Evolutionary conservation across 805 yeast species (phyloP).

Genomic region (Wickerhamomyces chambardii): DNA sequence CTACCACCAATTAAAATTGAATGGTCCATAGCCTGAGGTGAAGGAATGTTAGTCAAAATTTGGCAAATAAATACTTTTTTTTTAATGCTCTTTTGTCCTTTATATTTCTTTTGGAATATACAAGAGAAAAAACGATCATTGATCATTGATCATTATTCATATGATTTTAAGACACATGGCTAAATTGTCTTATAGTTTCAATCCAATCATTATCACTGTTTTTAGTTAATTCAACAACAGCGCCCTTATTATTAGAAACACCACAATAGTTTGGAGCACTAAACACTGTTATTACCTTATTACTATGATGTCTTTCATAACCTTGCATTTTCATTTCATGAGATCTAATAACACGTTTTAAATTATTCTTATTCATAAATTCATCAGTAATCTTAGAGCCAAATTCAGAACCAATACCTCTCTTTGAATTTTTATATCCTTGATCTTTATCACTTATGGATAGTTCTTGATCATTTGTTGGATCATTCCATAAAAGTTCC

Average conservation of each 20-base stretch:
- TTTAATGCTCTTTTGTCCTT: too few relatives aligned
- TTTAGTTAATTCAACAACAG: conserved; percentile 64
- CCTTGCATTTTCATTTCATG: conserved; percentile 96
- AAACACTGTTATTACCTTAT: conserved; percentile 85
- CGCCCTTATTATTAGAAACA: conserved; percentile 84
- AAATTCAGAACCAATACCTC: conserved; percentile 94
- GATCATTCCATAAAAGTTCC: conserved; percentile 98
- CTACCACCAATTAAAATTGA: too few relatives aligned
- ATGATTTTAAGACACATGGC: background rate
- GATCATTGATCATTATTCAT: too few relatives aligned
- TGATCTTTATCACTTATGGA: conserved; percentile 42
- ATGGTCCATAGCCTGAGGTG: too few relatives aligned
- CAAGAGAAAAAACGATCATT: too few relatives aligned
- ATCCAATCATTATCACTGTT: conserved; percentile 28
- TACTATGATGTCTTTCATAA: conserved; percentile 79
- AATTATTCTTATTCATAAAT: conserved; percentile 63
- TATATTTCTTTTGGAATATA: too few relatives aligned
- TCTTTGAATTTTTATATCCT: conserved; percentile 27
- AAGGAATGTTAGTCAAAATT: too few relatives aligned
- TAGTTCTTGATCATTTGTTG: conserved; percentile 71
- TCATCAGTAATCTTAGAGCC: conserved; percentile 90
- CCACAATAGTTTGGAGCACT: conserved; percentile 99
- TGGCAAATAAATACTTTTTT: too few relatives aligned
- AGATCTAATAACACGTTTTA: conserved; percentile 80
- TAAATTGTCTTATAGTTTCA: background rate